Percentiles rank a stretch among this genome's conserved stretches.
Evolutionary conservation across 2,329 filamentous ascomycete species (phyloP).

Genomic region (Diatrype stigma): DNA sequence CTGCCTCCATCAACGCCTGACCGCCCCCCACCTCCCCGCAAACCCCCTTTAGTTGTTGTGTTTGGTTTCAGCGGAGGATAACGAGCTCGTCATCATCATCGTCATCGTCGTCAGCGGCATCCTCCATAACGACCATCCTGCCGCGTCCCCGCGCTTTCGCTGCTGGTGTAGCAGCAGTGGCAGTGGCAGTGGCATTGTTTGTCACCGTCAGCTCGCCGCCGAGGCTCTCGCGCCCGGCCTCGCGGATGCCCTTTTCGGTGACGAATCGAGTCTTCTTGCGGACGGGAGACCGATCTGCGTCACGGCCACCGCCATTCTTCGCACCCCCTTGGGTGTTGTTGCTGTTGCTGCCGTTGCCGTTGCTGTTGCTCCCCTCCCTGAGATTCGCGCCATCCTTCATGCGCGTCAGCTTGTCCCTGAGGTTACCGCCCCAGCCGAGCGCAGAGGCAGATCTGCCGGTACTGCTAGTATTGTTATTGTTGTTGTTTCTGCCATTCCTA

Average conservation of each 20-base stretch:
- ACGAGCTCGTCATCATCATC: slow-evolving; percentile 43
- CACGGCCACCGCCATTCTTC: slow-evolving; percentile 18
- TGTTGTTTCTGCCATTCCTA: too few relatives aligned
- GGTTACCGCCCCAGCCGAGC: slow-evolving; percentile 54
- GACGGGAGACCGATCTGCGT: slow-evolving; percentile 37
- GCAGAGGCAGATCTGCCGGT: background rate
- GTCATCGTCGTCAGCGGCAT: slow-evolving; percentile 24
- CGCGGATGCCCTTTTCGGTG: slow-evolving; percentile 71
- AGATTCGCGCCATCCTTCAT: slow-evolving; percentile 60
- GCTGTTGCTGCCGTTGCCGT: slow-evolving; percentile 4
- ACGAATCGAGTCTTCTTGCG: slow-evolving; percentile 77
- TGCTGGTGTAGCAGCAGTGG: background rate
- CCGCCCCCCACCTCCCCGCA: background rate
- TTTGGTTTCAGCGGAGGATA: slow-evolving; percentile 22
- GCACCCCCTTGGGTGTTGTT: too few relatives aligned
- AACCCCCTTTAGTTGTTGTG: fast-evolving
- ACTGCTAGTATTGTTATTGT: too few relatives aligned
- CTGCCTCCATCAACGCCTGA: background rate
- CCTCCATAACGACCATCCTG: slow-evolving; percentile 14
- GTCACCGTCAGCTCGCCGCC: slow-evolving; percentile 44
- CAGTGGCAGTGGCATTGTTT: background rate
- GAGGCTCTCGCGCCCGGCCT: slow-evolving; percentile 71
- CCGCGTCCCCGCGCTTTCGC: background rate
- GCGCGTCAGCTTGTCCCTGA: slow-evolving; percentile 52
- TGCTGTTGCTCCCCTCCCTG: slow-evolving; percentile 10